Conservation (phyloP, 257 asterid genomes). For the Vinca minor region DNA sequence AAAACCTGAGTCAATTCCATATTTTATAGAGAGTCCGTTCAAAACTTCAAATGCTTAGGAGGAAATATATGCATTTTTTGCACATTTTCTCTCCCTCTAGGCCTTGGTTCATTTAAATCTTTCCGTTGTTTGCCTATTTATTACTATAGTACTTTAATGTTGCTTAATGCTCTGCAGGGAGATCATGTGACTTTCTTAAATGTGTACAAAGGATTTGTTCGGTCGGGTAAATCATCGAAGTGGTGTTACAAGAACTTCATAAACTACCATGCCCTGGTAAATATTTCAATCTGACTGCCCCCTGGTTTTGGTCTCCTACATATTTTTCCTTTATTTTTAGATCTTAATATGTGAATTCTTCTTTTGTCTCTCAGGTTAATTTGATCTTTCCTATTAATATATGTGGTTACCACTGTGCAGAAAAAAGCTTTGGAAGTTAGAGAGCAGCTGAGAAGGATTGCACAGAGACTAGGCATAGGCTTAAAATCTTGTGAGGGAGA, state of each 20-base stretch:
- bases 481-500: slow-evolving; percentile 82
- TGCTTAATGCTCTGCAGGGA: slow-evolving; percentile 54
- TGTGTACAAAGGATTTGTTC: slow-evolving; percentile 78
- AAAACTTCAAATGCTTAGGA: background rate
- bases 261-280: slow-evolving; percentile 91
- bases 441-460: slow-evolving; percentile 69
- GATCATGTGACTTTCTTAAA: slow-evolving; percentile 88
- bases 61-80: background rate
- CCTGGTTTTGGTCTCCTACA: slow-evolving; percentile 1
- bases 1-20: background rate
- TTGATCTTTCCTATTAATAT: too few species aligned
- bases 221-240: slow-evolving; percentile 71
- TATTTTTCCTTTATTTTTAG: background rate
- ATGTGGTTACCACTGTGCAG: slow-evolving; percentile 28
- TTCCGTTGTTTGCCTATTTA: background rate
- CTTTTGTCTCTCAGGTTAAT: background rate
- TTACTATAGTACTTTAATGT: slow-evolving; percentile 4
- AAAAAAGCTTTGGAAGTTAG: slow-evolving; percentile 73
- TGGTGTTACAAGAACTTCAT: slow-evolving; percentile 95
- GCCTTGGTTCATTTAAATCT: background rate
- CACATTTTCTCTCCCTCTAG: background rate
- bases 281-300: slow-evolving; percentile 15
- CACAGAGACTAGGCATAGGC: slow-evolving; percentile 65
- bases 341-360: background rate
- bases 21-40: background rate